Evolutionary conservation across 2,329 filamentous ascomycete genomes (phyloP).

Genomic region (Epichloe brachyelytri): DNA sequence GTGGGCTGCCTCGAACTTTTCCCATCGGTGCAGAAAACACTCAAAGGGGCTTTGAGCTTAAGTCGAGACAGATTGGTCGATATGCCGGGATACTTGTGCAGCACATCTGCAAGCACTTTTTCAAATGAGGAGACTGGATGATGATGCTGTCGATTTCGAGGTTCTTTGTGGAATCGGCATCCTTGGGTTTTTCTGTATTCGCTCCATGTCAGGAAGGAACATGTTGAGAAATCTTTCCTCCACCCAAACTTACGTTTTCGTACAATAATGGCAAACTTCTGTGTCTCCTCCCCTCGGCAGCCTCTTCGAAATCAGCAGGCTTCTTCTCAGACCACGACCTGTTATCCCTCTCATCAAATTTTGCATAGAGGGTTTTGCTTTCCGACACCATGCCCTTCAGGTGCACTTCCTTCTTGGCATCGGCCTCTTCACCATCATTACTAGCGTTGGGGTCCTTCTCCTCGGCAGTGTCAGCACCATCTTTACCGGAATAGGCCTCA

Average conservation of each 20-base stretch:
- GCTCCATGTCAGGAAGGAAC: too few species aligned
- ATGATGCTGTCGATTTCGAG: slow-evolving; percentile 49
- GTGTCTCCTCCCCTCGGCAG: slow-evolving; percentile 49
- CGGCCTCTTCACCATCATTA: neutral
- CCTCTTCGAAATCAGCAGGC: slow-evolving; percentile 39
- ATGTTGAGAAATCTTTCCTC: too few species aligned
- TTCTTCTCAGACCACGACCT: slow-evolving; percentile 43
- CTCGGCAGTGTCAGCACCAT: neutral
- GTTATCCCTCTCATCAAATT: slow-evolving; percentile 33
- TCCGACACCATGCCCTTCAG: slow-evolving; percentile 24
- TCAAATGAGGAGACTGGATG: slow-evolving; percentile 49
- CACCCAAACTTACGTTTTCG: slow-evolving; percentile 28
- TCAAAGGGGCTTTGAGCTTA: slow-evolving; percentile 48
- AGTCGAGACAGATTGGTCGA: slow-evolving; percentile 46
- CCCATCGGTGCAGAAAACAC: slow-evolving; percentile 55
- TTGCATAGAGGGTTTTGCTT: slow-evolving; percentile 30
- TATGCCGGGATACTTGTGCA: slow-evolving; percentile 47
- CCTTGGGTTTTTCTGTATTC: slow-evolving; percentile 28
- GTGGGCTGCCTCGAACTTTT: slow-evolving; percentile 28
- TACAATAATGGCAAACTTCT: slow-evolving; percentile 47
- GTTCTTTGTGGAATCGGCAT: slow-evolving; percentile 45
- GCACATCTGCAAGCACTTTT: slow-evolving; percentile 40
- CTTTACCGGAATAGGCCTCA: neutral
- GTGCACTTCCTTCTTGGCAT: slow-evolving; percentile 9
- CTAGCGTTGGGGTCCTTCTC: neutral